A percentile compares a stretch with the other conserved stretches of the same genome.
Conservation (phyloP, 495 filamentous ascomycete genomes). For the Cryomyces antarcticus region DNA sequence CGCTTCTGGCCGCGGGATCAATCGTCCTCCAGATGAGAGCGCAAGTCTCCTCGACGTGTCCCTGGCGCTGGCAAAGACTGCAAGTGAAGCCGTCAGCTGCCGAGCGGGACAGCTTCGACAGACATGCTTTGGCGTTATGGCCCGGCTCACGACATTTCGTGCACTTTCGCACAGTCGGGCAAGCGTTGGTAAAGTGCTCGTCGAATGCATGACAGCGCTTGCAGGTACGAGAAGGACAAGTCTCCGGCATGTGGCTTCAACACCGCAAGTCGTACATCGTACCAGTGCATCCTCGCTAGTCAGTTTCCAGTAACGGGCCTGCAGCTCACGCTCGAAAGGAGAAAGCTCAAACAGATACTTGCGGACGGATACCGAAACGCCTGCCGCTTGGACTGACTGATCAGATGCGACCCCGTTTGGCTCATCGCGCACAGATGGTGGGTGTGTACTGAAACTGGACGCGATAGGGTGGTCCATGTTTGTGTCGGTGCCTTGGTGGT, state of each 20-base stretch:
- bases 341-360: neutral
- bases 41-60: constrained; percentile 6
- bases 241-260: neutral
- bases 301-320: constrained; percentile 4
- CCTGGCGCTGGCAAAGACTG: neutral
- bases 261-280: constrained; percentile 3
- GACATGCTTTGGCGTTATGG: neutral
- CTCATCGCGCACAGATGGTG: too few relatives aligned
- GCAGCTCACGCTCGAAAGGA: neutral
- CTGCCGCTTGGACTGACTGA: too few relatives aligned
- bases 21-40: constrained; percentile 2
- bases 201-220: neutral
- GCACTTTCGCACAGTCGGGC: constrained; percentile 3
- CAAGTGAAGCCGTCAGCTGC: neutral
- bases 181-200: constrained; percentile 2
- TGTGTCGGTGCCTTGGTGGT: too few relatives aligned
- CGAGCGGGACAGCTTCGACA: neutral
- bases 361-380: too few relatives aligned
- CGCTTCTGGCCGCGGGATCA: neutral
- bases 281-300: neutral
- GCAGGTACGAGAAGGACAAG: constrained; percentile 1
- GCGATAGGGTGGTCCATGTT: too few relatives aligned
- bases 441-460: too few relatives aligned
- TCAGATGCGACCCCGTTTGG: too few relatives aligned
- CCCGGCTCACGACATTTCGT: constrained; percentile 2